These are phyloP conservation scores for Capsella rubella DNA, from an alignment of 441 rosid genomes.

Conservation along the genomic window DNA sequence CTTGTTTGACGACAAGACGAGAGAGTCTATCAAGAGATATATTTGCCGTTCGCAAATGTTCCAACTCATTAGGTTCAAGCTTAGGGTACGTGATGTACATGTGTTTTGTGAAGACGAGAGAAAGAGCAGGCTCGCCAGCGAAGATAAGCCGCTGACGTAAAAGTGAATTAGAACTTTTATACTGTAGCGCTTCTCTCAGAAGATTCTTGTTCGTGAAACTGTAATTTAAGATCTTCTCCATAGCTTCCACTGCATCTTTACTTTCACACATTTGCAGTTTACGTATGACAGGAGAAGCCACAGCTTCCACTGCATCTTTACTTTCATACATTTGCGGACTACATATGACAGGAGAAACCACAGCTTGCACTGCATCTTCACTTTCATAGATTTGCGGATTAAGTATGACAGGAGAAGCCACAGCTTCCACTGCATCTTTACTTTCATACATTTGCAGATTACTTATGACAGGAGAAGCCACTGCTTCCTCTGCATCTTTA, in stretches of 20 bases:
- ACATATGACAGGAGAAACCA: slow-evolving; percentile 22
- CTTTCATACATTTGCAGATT: not conserved
- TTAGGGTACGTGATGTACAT: slow-evolving; percentile 51
- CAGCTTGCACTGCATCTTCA: slow-evolving; percentile 26
- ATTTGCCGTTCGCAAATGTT: slow-evolving; percentile 54
- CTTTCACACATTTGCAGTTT: no score
- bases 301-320: slow-evolving; percentile 32
- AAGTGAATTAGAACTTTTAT: slow-evolving; percentile 45
- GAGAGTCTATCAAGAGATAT: slow-evolving; percentile 63
- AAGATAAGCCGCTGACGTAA: slow-evolving; percentile 57
- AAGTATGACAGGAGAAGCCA: slow-evolving; percentile 23
- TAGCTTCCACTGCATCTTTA: slow-evolving; percentile 30
- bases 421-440: slow-evolving; percentile 34
- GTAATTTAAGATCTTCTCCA: slow-evolving; percentile 48
- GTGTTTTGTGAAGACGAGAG: slow-evolving; percentile 53
- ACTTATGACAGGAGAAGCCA: slow-evolving; percentile 25
- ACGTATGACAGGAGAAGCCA: slow-evolving; percentile 24
- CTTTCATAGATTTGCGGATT: no score
- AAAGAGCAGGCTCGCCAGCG: slow-evolving; percentile 61
- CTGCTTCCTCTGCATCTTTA: slow-evolving; percentile 33
- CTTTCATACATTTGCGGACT: not conserved
- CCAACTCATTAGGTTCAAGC: slow-evolving; percentile 51
- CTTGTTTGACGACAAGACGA: slow-evolving; percentile 58
- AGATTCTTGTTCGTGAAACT: slow-evolving; percentile 50
- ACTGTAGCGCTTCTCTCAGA: slow-evolving; percentile 60